Percentiles rank a stretch among this genome's conserved stretches.
phyloP scores from a whole-genome alignment of 495 filamentous ascomycete genomes.

The Paragyromitra xinjiangensis region DNA sequence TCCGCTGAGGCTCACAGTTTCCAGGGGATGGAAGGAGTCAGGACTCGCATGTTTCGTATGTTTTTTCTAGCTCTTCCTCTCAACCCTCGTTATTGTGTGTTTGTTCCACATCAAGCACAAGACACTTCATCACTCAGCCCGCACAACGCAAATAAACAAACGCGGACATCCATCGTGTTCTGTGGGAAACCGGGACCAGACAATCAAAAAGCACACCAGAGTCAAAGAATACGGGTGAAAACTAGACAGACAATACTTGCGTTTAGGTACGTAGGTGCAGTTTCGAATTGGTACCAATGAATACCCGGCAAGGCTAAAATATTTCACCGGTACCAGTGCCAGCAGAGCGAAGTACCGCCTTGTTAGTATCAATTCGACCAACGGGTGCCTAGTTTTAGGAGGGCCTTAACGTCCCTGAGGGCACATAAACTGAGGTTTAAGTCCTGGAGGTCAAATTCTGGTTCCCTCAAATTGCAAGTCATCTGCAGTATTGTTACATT shows the following conservation, averaged over 20 bases:
- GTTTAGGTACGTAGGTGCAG: conserved; percentile 36
- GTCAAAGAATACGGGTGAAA: conserved; percentile 20
- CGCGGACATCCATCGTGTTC: conserved; percentile 27
- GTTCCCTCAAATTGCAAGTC: background rate
- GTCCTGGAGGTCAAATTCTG: background rate
- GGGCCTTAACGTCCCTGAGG: conserved; percentile 7
- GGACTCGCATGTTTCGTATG: conserved; percentile 15
- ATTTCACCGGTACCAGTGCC: conserved; percentile 28
- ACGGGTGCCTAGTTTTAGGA: conserved; percentile 24
- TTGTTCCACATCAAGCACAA: conserved; percentile 33
- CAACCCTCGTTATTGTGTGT: conserved; percentile 38
- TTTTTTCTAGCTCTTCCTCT: conserved; percentile 13
- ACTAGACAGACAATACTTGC: conserved; percentile 27
- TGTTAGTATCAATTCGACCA: conserved; percentile 22
- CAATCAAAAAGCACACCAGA: conserved; percentile 21
- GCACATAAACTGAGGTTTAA: conserved; percentile 10
- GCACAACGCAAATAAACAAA: conserved; percentile 40
- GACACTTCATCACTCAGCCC: conserved; percentile 48
- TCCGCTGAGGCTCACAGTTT: conserved; percentile 10
- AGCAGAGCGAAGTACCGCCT: conserved; percentile 25
- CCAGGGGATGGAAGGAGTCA: conserved; percentile 5
- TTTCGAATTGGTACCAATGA: conserved; percentile 28
- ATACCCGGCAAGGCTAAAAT: conserved; percentile 42
- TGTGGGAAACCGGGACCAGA: conserved; percentile 29
- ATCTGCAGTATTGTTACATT: conserved; percentile 7